Evolutionary conservation across 2,329 filamentous ascomycete species (phyloP).

Genomic region (Sporothrix euskadiensis): DNA sequence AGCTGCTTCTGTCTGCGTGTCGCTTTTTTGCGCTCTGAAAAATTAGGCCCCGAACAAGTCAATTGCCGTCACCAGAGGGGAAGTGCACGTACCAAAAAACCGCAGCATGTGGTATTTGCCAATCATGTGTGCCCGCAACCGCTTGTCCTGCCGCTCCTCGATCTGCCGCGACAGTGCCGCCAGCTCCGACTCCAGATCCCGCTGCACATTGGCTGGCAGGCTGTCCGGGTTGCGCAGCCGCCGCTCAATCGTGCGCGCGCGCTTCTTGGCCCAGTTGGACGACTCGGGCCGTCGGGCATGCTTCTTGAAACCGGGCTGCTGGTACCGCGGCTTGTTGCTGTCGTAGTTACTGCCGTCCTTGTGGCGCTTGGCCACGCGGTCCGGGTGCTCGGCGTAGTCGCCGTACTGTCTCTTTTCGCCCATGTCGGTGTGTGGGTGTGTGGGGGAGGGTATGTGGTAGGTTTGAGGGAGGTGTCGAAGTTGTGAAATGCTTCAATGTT

Average conservation of each 20-base stretch:
- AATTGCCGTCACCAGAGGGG: not conserved
- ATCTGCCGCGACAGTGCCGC: constrained; percentile 66
- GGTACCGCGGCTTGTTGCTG: constrained; percentile 8
- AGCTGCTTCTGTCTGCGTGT: constrained; percentile 66
- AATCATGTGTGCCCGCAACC: constrained; percentile 69
- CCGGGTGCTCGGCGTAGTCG: constrained; percentile 29
- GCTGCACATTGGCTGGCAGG: constrained; percentile 66
- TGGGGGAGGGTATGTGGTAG: not conserved
- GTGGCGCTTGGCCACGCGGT: constrained; percentile 32
- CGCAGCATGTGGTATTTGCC: constrained; percentile 79
- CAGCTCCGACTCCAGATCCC: constrained; percentile 72
- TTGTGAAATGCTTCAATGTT: too few species aligned
- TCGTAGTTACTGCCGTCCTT: constrained; percentile 20
- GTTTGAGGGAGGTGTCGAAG: too few species aligned
- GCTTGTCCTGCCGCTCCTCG: constrained; percentile 58
- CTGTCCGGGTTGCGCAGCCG: constrained; percentile 59
- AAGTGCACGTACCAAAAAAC: constrained; percentile 68
- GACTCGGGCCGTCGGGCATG: constrained; percentile 49
- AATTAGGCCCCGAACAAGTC: not conserved
- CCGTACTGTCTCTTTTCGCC: constrained; percentile 38
- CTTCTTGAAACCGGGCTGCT: constrained; percentile 39
- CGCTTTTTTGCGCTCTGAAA: constrained; percentile 70
- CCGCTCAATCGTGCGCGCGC: constrained; percentile 68
- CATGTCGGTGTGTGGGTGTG: constrained; percentile 33
- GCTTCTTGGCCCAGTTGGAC: constrained; percentile 67